Base-by-base conservation (phyloP, 371 early-diverging fungal genomes). In the Apophysomyces ossiformis region DNA sequence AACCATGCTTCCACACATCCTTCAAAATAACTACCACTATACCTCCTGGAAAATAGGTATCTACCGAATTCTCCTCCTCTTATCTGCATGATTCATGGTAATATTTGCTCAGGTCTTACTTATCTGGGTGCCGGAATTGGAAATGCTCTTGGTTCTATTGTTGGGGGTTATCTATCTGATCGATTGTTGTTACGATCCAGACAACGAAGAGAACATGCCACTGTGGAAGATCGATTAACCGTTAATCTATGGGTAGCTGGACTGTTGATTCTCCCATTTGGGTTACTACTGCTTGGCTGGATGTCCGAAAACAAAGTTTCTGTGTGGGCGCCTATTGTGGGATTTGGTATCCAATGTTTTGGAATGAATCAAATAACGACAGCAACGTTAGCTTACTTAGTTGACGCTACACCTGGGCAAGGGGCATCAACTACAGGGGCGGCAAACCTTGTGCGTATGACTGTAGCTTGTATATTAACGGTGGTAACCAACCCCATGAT, bases 121-220 rank as follows among this genome's bases (percentile, higher is more conserved):
- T 84, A 73, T 41, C 67, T 82, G 5, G 80, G 77, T n/a, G 81
- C 81, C 2, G 85, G 85, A 21, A 66, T 72, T 15, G 85, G 85
- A 15, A 77, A 77, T 57, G 61, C 78, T 5, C 18, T 77, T 8
- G 85, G 82, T 7, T 65, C 85, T 0, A 37, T 78, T 7, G 32
- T 71, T 6, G 65, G 57, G 32, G 69, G 67, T 7, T 54, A 57
- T 6, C 8, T 75, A 1, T 71, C 71, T 16, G 75, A 75, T 64
- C 67, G 65, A 4, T 60, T 75, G 7, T 38, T 75, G 11, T 8
- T 75, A 12, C 71, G 67, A 18, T 60, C 75, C 16, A 65, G 75
- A 39, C 41, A 41, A 18, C 45, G 63, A 11, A 64, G 75, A 7
- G 71, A 68, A 11, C 63, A 68, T 0, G 43, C 58, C 37, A 59